phyloP scores from a whole-genome alignment of 192 early-diverging fungal species.

The Coemansia sp. region DNA sequence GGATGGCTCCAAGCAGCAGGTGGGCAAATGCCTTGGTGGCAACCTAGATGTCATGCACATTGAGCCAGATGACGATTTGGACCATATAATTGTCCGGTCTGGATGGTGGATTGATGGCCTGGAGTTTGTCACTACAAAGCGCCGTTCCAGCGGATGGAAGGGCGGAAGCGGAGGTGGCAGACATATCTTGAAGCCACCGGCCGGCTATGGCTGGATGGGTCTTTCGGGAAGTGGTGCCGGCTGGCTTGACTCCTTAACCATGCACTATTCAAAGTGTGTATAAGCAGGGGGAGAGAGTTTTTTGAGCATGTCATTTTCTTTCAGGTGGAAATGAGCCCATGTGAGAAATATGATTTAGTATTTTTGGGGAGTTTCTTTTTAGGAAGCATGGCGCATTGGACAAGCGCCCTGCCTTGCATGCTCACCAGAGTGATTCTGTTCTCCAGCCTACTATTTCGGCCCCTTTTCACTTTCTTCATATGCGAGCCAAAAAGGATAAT shows the following conservation, averaged over 20 bases:
- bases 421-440: neutral
- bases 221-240: slow-evolving; percentile 56
- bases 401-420: slow-evolving; percentile 1
- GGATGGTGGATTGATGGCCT: slow-evolving; percentile 67
- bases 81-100: slow-evolving; percentile 52
- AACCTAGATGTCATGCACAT: slow-evolving; percentile 33
- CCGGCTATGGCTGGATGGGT: slow-evolving; percentile 58
- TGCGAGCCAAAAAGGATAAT: neutral
- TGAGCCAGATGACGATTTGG: slow-evolving; percentile 53
- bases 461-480: no score
- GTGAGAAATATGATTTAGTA: no score
- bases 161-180: slow-evolving; percentile 57
- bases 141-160: slow-evolving; percentile 58
- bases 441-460: no score
- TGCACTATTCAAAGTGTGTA: slow-evolving; percentile 46
- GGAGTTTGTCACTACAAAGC: slow-evolving; percentile 57
- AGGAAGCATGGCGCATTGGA: slow-evolving; percentile 2
- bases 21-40: slow-evolving; percentile 54
- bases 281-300: neutral
- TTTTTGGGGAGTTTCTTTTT: neutral
- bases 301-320: neutral
- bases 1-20: slow-evolving; percentile 41
- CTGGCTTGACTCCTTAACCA: slow-evolving; percentile 60
- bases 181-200: slow-evolving; percentile 53
- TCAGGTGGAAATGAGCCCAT: no score